Evolutionary conservation across 108 stramenopile genomes (phyloP), one percentile per base, ranked within the genome.

Genomic region (Seminavis robusta): DNA sequence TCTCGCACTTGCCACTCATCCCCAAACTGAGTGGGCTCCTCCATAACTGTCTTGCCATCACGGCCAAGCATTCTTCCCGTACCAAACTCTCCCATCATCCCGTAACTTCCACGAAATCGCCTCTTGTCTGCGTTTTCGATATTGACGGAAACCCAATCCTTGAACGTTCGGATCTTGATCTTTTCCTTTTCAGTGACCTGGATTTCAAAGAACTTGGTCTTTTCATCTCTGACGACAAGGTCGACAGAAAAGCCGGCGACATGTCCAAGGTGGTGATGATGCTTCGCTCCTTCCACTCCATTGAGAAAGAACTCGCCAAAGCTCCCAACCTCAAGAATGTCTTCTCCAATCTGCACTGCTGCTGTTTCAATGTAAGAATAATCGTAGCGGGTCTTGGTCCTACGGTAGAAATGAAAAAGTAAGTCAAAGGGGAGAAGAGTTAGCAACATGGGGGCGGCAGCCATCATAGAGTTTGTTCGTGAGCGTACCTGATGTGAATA

Each of bases 41-140:
- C 28, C 16, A 59, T 8, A 3, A 49, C 33, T 2, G 58, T 59
- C 16, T 33, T 27, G 1, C 58, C 58, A 48, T 59, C 58, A 47
- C 58, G 58, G 4, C 46, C 58, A 4, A 59, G 7, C 28, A 43
- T 49, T 3, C 20, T 25, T 2, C 34, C 47, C 16, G 33, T 23
- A 1, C 32, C n/a, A 7, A 17, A 59, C n/a, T 33, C 36, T 13
- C 58, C 58, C 30, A 59, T 21, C 1, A 59, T 23, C 19, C 50
- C 50, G 21, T 27, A 16, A n/a, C n/a, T n/a, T 13, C 34, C 50
- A 2, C 23, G 11, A 34, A 56, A 56, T 16, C 8, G 3, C n/a
- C n/a, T n/a, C n/a, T n/a, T n/a, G n/a, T n/a, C n/a, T n/a, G n/a
- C n/a, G n/a, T n/a, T n/a, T n/a, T n/a, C n/a, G n/a, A n/a, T n/a